These are phyloP conservation scores for Raffaelea albimanens DNA, from an alignment of 2,329 filamentous ascomycete genomes.

Conservation along the genomic window DNA sequence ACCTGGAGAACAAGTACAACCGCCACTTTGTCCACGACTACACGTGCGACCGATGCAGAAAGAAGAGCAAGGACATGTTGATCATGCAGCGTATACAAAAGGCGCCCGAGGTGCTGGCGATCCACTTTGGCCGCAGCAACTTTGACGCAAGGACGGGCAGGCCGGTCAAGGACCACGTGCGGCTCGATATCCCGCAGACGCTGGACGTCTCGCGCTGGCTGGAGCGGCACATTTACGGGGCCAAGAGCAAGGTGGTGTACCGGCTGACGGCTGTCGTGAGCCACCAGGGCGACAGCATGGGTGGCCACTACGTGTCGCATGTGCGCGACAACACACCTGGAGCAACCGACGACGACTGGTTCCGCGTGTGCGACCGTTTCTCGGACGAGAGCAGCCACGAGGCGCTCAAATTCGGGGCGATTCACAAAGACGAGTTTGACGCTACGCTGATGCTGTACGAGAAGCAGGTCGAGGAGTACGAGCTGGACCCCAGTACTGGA, in stretches of 20 bases:
- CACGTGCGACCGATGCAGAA: constrained; percentile 5
- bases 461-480: constrained; percentile 9
- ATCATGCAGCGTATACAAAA: constrained; percentile 6
- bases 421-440: constrained; percentile 9
- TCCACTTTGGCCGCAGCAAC: constrained; percentile 6
- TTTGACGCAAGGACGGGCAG: background rate
- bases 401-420: no score
- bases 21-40: background rate
- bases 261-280: constrained; percentile 10
- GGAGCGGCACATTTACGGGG: constrained; percentile 8
- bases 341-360: background rate
- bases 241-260: constrained; percentile 7
- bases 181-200: constrained; percentile 7
- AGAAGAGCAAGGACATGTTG: background rate
- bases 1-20: background rate
- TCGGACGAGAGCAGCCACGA: no score
- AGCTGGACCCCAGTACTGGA: background rate
- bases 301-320: constrained; percentile 10
- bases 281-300: constrained; percentile 1
- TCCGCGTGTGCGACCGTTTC: no score
- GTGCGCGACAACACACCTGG: constrained; percentile 5
- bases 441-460: constrained; percentile 12
- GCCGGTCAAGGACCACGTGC: background rate
- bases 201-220: constrained; percentile 12
- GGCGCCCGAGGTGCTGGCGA: constrained; percentile 8